Base-by-base conservation (phyloP, 2,329 filamentous ascomycete species). In the Fusarium brevicatenulatum region DNA sequence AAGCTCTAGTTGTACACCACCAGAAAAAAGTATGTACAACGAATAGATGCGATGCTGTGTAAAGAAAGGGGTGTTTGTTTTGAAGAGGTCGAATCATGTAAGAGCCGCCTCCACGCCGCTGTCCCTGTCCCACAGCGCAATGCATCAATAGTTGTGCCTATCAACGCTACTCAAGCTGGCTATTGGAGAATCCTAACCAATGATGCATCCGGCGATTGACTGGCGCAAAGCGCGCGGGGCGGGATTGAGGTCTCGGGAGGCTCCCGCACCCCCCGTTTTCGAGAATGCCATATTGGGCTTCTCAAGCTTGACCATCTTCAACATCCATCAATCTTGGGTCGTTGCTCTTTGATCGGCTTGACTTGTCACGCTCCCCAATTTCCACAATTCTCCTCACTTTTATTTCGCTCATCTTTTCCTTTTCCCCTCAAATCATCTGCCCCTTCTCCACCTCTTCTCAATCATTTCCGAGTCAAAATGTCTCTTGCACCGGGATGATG, bases 181-280 rank as follows among this genome's bases (percentile, higher is more conserved):
- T 32, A n/a, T 50, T 21, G 47, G 54, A 53, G 64, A 28, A 65
- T 40, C 23, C 19, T 40, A n/a, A 40, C 71, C 71, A 74, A 74
- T 74, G 56, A 56, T 69, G 56, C 64, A 59, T 44, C 50, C 36
- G 19, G 40, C 32, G 57, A 53, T 61, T 70, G 60, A 74, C 68
- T 70, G 71, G 68, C 68, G 50, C 49, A 74, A 71, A 69, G 57
- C 71, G 71, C 71, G 71, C 71, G 64, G 71, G 57, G 68, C 55
- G 44, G 63, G 64, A 44, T 66, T 66, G 68, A 74, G 47, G 71
- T 74, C 64, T 74, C 71, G 71, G 71, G 71, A 70, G 68, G 56
- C 68, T 74, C 71, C 71, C 71, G 71, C 71, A 71, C 68, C 68
- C 50, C 39, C 71, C 64, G 44, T 60, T 63, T 50, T 66, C 23